Evolutionary conservation across 2,329 filamentous ascomycete species (phyloP), one percentile per base, ranked within the genome.

Genomic region (Penicillium nordicum): DNA sequence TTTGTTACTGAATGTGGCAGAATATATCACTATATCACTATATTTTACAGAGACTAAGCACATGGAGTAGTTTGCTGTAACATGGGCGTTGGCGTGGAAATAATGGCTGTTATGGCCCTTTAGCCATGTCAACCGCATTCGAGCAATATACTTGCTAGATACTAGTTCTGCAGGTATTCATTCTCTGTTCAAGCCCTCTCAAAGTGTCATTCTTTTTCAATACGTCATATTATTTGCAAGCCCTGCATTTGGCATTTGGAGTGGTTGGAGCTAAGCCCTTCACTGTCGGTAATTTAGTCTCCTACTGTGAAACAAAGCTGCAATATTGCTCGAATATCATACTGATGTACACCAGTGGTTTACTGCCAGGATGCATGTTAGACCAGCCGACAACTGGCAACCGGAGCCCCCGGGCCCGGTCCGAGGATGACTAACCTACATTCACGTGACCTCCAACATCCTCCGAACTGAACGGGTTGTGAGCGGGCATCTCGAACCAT

Each of bases 401-500:
- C 30, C 14, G 11, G 30, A 1, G 2, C 25, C 41, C 18, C 18
- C 18, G 18, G 18, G 18, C 18, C 41, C 40, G 18, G 32, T 14
- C 32, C 25, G 23, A 18, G 3, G 29, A 38, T 56, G 53, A 56
- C 53, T 56, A 56, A 56, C 10, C 1, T 0, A 4, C 0, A 2
- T 0, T 1, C 53, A 56, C 53, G 42, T 56, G 53, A 56, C 53
- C 34, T 36, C 48, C 48, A 52, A 56, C 53, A 56, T 52, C 53
- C 47, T 56, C 53, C 53, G 53, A 56, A 52, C 48, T 34, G 48
- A 56, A 52, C 53, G 53, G 53, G 42, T 50, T 42, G 46, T 36
- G 42, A 46, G 53, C 53, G 53, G 53, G 42, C 53, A 52, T 52
- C 34, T 25, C 25, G 41, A 46, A 55, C n/a, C 52, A 55, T 32